phyloP scores from a whole-genome alignment of 768 basidiomycete species.

The Cyclocybe aegerita region DNA sequence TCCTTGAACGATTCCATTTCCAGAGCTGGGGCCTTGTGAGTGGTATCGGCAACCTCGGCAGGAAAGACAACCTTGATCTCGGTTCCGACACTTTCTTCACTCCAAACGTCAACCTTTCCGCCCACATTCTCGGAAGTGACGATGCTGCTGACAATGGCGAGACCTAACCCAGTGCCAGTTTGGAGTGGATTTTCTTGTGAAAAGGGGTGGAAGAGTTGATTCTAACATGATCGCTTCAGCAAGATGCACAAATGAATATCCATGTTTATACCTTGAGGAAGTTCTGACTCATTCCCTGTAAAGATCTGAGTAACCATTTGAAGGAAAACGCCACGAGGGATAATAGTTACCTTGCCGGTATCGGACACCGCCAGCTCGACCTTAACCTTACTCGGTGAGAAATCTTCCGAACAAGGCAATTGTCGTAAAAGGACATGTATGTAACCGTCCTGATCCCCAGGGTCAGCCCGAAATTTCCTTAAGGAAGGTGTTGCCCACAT shows the following conservation, averaged over 20 bases:
- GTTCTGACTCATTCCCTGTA: constrained; percentile 84
- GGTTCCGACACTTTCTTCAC: constrained; percentile 86
- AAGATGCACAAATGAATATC: background rate
- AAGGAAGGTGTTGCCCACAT: constrained; percentile 19
- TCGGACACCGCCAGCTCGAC: constrained; percentile 85
- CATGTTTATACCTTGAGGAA: constrained; percentile 70
- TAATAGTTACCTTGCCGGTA: constrained; percentile 74
- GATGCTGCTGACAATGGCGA: constrained; percentile 94
- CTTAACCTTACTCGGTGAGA: constrained; percentile 59
- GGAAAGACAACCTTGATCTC: constrained; percentile 87
- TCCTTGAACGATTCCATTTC: constrained; percentile 48
- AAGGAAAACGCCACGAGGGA: background rate
- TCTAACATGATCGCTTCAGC: constrained; percentile 37
- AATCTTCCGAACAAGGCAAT: constrained; percentile 53
- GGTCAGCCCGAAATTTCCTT: constrained; percentile 1
- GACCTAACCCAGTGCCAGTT: constrained; percentile 89
- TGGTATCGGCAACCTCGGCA: constrained; percentile 58
- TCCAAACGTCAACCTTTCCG: constrained; percentile 93
- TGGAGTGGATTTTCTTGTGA: constrained; percentile 95
- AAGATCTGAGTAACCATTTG: constrained; percentile 1
- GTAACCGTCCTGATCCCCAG: constrained; percentile 64
- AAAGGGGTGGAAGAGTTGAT: constrained; percentile 95
- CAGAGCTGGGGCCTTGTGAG: constrained; percentile 22
- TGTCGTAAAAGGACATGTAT: constrained; percentile 84
- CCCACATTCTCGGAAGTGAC: constrained; percentile 81